Conservation (phyloP, 192 early-diverging fungal species). For the Backusella tuberculispora region DNA sequence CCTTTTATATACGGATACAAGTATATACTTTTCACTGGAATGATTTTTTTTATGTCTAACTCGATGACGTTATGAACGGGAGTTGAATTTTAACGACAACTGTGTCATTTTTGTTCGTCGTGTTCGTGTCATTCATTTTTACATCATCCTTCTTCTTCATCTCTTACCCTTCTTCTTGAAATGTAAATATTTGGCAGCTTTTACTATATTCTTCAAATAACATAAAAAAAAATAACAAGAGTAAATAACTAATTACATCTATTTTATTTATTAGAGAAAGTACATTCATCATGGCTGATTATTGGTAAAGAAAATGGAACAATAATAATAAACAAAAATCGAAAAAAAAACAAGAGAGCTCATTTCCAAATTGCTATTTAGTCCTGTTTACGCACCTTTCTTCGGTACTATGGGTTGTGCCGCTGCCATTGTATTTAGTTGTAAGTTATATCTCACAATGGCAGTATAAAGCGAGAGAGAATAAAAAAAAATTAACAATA, state of each 20-base stretch:
- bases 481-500: neutral
- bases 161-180: too few relatives aligned
- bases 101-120: too few relatives aligned
- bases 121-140: too few relatives aligned
- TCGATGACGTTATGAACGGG: too few relatives aligned
- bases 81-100: too few relatives aligned
- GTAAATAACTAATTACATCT: neutral
- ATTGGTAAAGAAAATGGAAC: conserved; percentile 8
- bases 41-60: too few relatives aligned
- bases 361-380: neutral
- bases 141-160: too few relatives aligned
- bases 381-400: conserved; percentile 95
- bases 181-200: too few relatives aligned
- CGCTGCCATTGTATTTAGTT: conserved; percentile 88
- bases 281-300: conserved; percentile 13
- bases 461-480: neutral
- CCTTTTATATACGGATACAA: too few relatives aligned
- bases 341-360: neutral
- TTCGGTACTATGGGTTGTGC: conserved; percentile 93
- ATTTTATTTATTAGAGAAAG: neutral
- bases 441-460: conserved; percentile 52
- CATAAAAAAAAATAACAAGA: neutral
- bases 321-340: too few relatives aligned
- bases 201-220: neutral
- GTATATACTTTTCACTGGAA: too few relatives aligned